Conservation (phyloP, 345 rosid species). For the Atalantia buxifolia region DNA sequence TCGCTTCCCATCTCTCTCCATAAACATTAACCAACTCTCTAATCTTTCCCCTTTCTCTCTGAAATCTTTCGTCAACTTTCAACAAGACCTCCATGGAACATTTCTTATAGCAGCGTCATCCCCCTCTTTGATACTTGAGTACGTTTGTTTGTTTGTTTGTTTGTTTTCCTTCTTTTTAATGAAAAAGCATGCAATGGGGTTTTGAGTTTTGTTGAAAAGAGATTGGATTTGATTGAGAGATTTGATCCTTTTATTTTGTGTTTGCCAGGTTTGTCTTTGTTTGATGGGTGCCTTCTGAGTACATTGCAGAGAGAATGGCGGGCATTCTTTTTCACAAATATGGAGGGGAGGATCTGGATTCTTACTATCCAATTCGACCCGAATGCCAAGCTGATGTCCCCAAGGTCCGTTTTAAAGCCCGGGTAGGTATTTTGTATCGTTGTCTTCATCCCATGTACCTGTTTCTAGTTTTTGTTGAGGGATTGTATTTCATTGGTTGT, state of each 20-base stretch:
- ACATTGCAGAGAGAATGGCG: slow-evolving; percentile 27
- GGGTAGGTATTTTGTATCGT: slow-evolving; percentile 34
- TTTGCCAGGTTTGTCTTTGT: neutral
- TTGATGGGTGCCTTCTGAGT: slow-evolving; percentile 4
- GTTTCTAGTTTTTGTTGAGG: neutral
- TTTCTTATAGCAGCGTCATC: neutral
- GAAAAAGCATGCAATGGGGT: neutral
- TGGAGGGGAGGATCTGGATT: slow-evolving; percentile 61
- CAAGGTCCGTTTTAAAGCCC: slow-evolving; percentile 65
- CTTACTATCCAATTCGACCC: slow-evolving; percentile 69
- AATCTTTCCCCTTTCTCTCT: neutral
- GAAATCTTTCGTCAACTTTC: neutral
- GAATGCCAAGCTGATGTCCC: slow-evolving; percentile 68
- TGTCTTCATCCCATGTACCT: neutral
- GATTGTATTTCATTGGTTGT: neutral
- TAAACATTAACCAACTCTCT: neutral
- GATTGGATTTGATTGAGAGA: neutral
- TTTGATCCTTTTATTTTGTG: neutral
- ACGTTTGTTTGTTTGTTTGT: neutral
- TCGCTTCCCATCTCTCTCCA: neutral
- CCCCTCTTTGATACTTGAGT: neutral
- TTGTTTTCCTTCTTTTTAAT: neutral
- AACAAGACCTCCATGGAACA: neutral
- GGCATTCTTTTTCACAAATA: slow-evolving; percentile 33
- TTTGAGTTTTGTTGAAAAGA: neutral